Evolutionary conservation across 2,329 filamentous ascomycete genomes (phyloP).

Genomic region (Fusarium mexicanum): DNA sequence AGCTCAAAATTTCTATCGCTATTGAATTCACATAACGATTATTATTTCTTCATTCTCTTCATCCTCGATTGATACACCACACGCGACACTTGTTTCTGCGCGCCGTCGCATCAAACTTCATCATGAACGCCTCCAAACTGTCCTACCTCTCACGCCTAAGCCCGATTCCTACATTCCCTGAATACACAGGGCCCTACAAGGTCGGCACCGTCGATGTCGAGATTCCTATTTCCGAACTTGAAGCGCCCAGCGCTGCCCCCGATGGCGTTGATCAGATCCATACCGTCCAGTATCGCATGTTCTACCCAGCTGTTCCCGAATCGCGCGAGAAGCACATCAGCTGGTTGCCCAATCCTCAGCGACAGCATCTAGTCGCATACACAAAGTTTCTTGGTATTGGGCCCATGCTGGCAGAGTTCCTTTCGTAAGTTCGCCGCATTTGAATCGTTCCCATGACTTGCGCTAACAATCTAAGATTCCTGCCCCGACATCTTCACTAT

Average conservation of each 20-base stretch:
- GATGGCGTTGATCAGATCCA: conserved; percentile 66
- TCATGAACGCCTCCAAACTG: conserved; percentile 50
- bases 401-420: conserved; percentile 63
- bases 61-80: neutral
- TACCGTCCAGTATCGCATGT: conserved; percentile 83
- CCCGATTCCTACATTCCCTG: conserved; percentile 76
- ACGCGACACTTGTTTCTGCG: neutral
- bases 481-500: conserved; percentile 78
- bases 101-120: neutral
- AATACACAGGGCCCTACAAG: conserved; percentile 76
- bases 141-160: conserved; percentile 66
- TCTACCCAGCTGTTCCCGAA: conserved; percentile 74
- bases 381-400: conserved; percentile 78
- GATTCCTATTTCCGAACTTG: conserved; percentile 71
- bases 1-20: neutral
- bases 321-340: conserved; percentile 68
- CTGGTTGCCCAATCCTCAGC: conserved; percentile 83
- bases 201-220: conserved; percentile 82
- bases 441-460: too few species aligned
- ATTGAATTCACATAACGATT: neutral
- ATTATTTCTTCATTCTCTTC: neutral
- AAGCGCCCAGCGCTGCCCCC: conserved; percentile 63
- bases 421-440: conserved; percentile 61
- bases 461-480: conserved; percentile 57
- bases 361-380: conserved; percentile 78